Conservation (phyloP, 2,329 filamentous ascomycete genomes). For the Aureobasidium lini region DNA sequence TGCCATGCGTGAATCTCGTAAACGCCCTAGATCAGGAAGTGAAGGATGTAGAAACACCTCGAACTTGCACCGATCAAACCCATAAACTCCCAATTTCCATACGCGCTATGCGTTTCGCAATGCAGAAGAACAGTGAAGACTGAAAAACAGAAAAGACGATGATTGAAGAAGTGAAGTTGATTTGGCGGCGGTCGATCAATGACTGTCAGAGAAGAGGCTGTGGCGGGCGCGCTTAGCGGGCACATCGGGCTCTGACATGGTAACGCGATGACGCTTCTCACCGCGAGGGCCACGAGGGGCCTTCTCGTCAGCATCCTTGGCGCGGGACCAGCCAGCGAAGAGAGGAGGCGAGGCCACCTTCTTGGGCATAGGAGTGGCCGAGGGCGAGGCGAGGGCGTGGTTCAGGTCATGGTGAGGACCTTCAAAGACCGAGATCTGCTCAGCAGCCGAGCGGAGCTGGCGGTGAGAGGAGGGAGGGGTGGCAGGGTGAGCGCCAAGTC, state of each 20-base stretch:
- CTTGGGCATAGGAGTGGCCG: slow-evolving; percentile 14
- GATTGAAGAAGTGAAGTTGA: neutral
- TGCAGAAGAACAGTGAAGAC: neutral
- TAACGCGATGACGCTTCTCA: neutral
- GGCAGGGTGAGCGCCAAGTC: slow-evolving; percentile 42
- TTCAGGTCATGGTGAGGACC: neutral
- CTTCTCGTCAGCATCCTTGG: slow-evolving; percentile 37
- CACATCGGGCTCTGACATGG: neutral
- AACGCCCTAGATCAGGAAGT: neutral
- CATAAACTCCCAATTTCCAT: neutral
- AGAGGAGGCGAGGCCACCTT: slow-evolving; percentile 40
- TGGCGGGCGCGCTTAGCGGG: slow-evolving; percentile 6
- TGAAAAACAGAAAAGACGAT: neutral
- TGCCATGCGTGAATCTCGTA: neutral
- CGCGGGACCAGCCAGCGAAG: slow-evolving; percentile 62
- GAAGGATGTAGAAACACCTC: neutral
- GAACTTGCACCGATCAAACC: neutral
- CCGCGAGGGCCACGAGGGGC: neutral
- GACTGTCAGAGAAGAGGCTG: neutral
- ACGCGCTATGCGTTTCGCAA: neutral
- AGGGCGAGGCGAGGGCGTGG: neutral
- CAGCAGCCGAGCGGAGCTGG: slow-evolving; percentile 47
- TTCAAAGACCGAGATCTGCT: slow-evolving; percentile 12
- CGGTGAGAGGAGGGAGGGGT: slow-evolving; percentile 58
- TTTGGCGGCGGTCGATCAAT: neutral